Evolutionary conservation across 441 rosid genomes (phyloP), one percentile per base, ranked within the genome.

Genomic region (Mallotus repandus): DNA sequence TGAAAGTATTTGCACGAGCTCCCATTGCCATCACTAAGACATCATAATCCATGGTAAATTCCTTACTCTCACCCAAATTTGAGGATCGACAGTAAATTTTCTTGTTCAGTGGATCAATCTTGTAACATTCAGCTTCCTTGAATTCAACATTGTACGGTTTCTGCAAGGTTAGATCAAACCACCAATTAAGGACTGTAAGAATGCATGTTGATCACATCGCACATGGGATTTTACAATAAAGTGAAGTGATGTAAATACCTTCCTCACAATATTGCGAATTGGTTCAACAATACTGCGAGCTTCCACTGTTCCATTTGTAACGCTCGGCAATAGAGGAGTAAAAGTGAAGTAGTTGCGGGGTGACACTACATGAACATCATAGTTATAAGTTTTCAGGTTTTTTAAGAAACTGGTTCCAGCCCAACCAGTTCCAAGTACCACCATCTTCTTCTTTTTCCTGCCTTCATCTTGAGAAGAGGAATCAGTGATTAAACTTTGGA

Each of bases 311-410:
- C 99, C 99, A 72, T 91, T 84, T 38, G 98, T 92, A 46, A 92
- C 96, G 48, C 94, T 95, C 0, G 99, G 99, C n/a, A 95, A 76
- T 81, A 92, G 54, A 41, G 99, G 98, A 48, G 99, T 95, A 67
- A 95, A 95, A 2, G 96, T 93, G 73, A 95, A 95, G 86, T 91
- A 95, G 84, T 95, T 92, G 48, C 98, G 91, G 66, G 99, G 97
- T 1, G 98, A 94, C 18, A 91, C 77, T 52, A 94, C 77, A 77
- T 89, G 89, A 78, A 94, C 86, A 71, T 94, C 96, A 50, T 90
- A 90, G 0, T 79, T 71, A n/a, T 94, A 71, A 76, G 73, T 79
- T 41, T 91, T 85, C 72, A 95, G 73, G 65, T 81, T 86, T 85
- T 87, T 91, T 84, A 95, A 74, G 84, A 95, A 95, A 75, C 90